These are phyloP conservation scores for Sarcocystis neurona DNA, from an alignment of 169 alveolate genomes.

Conservation along the genomic window DNA sequence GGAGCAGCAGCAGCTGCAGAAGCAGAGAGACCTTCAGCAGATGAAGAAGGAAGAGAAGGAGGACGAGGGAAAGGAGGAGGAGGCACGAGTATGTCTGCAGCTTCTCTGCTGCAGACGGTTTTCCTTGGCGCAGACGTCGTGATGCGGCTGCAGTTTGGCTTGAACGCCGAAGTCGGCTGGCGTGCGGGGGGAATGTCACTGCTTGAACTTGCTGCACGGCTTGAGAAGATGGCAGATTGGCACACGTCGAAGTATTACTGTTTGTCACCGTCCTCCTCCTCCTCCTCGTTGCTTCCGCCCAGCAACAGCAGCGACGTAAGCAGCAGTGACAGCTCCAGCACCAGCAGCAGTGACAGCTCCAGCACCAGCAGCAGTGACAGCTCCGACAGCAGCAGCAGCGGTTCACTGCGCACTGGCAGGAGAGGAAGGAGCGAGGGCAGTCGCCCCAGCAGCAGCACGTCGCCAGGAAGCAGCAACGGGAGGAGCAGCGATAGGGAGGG, in stretches of 20 bases:
- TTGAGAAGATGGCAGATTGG: slow-evolving; percentile 52
- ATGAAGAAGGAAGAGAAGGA: neutral
- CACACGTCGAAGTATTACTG: too few species aligned
- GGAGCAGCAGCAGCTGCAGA: neutral
- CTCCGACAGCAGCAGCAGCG: neutral
- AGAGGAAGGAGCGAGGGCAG: neutral
- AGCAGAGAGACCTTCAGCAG: neutral
- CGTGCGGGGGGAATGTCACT: slow-evolving; percentile 44
- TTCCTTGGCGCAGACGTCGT: slow-evolving; percentile 41
- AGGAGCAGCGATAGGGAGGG: neutral
- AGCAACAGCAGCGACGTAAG: too few species aligned
- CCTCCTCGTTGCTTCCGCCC: too few species aligned
- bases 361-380: neutral
- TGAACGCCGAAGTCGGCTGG: slow-evolving; percentile 49
- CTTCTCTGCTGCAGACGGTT: slow-evolving; percentile 13
- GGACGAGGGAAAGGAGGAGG: neutral
- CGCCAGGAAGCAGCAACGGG: neutral
- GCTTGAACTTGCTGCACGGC: slow-evolving; percentile 27
- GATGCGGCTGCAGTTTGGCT: slow-evolving; percentile 43
- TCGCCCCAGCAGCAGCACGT: neutral
- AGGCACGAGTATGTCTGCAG: neutral
- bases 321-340: neutral
- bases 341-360: neutral
- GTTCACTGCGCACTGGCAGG: neutral
- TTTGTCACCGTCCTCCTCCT: too few species aligned